These are phyloP conservation scores for Xylaria arbuscula DNA, from an alignment of 2,329 filamentous ascomycete genomes.

Conservation along the genomic window DNA sequence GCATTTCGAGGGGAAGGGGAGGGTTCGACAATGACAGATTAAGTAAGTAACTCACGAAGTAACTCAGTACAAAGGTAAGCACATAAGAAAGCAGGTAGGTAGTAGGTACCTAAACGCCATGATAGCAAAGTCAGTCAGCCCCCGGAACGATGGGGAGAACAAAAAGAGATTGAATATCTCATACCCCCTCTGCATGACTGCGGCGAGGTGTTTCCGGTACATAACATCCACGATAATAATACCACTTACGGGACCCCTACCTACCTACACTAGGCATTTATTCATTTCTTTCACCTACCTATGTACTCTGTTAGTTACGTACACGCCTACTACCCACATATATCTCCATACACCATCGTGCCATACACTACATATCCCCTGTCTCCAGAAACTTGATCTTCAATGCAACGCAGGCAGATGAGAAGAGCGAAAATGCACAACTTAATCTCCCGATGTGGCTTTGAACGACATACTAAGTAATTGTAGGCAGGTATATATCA, in stretches of 20 bases:
- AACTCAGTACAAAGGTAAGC: not conserved
- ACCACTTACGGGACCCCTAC: not conserved
- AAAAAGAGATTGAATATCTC: not conserved
- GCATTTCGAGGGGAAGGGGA: not conserved
- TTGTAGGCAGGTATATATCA: too few species aligned
- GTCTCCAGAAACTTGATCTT: not conserved
- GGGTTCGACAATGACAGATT: not conserved
- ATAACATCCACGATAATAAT: conserved; percentile 1
- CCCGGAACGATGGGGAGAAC: not conserved
- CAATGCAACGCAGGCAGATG: not conserved
- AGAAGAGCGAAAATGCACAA: not conserved
- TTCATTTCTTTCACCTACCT: too few species aligned
- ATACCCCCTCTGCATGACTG: conserved; percentile 25
- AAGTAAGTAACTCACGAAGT: too few species aligned
- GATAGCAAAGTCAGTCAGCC: not conserved
- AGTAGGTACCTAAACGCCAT: not conserved
- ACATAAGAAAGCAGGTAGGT: not conserved
- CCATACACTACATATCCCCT: not conserved
- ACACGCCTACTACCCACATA: not conserved
- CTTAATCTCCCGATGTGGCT: not conserved
- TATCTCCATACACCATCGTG: not conserved
- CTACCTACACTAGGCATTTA: not conserved
- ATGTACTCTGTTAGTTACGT: not conserved
- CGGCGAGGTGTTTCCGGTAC: conserved; percentile 23
- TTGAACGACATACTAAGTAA: too few species aligned